These are phyloP conservation scores for Eimeria maxima DNA, from an alignment of 169 alveolate species.

Conservation along the genomic window DNA sequence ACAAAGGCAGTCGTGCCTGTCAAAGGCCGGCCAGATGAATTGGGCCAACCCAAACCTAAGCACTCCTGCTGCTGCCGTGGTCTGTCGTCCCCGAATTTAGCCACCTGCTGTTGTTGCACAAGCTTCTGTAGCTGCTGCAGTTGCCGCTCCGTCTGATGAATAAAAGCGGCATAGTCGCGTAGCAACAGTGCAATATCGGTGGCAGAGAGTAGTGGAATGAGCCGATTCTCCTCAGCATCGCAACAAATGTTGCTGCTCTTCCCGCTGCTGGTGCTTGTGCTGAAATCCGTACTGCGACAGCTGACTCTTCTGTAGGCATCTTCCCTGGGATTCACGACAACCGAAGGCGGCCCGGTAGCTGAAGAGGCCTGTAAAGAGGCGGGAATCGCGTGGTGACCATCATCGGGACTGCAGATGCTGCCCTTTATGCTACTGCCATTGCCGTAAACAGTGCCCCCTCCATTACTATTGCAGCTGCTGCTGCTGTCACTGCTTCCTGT, in stretches of 20 bases:
- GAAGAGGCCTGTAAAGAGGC: not conserved
- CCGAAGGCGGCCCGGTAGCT: too few species aligned
- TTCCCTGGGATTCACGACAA: not conserved
- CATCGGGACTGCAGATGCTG: not conserved
- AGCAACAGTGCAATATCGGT: conserved; percentile 42
- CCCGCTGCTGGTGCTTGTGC: conserved; percentile 7
- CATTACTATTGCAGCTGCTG: not conserved
- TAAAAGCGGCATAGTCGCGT: conserved; percentile 57
- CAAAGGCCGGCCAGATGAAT: not conserved
- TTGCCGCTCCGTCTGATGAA: conserved; percentile 59
- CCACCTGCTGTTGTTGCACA: conserved; percentile 13
- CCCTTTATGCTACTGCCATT: not conserved
- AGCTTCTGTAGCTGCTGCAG: conserved; percentile 45
- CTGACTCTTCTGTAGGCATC: not conserved
- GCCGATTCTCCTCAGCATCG: not conserved
- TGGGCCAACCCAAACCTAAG: not conserved
- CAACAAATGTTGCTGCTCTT: not conserved
- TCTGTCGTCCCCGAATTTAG: not conserved
- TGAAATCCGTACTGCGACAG: not conserved
- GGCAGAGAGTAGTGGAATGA: not conserved
- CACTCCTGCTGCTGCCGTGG: not conserved
- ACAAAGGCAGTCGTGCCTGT: not conserved
- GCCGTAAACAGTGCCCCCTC: not conserved
- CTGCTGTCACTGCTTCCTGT: not conserved
- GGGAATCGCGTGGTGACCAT: not conserved